Percentiles rank a stretch among this genome's conserved stretches.
Conservation (phyloP, 345 rosid species). For the Fremontodendron californicum region DNA sequence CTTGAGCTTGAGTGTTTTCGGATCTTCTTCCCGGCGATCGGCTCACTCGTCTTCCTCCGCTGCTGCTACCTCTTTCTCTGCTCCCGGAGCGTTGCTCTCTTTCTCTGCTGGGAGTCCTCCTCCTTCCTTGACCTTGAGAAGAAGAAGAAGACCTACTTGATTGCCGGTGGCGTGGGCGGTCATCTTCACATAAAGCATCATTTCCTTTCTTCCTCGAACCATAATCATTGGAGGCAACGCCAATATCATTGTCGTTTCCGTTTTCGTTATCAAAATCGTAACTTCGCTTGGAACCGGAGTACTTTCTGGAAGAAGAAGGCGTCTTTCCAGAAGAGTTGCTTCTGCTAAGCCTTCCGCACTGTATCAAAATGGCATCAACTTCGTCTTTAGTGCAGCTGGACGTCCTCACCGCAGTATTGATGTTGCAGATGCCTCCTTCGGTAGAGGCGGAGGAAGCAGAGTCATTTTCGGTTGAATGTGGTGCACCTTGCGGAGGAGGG, state of each 20-base stretch:
- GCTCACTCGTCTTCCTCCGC: slow-evolving; percentile 62
- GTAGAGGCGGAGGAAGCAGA: slow-evolving; percentile 13
- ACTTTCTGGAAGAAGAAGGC: slow-evolving; percentile 42
- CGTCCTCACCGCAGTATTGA: slow-evolving; percentile 30
- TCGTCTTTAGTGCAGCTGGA: slow-evolving; percentile 72
- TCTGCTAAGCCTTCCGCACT: slow-evolving; percentile 87
- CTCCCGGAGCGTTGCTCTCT: slow-evolving; percentile 71
- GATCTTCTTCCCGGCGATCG: slow-evolving; percentile 82
- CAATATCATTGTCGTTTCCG: slow-evolving; percentile 20
- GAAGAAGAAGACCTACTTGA: slow-evolving; percentile 37
- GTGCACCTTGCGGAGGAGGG: slow-evolving; percentile 24
- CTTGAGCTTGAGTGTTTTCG: slow-evolving; percentile 38
- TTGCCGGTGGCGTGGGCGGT: slow-evolving; percentile 52
- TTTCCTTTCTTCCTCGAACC: slow-evolving; percentile 18
- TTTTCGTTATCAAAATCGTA: slow-evolving; percentile 63
- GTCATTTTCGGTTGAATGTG: not conserved
- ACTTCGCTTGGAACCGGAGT: slow-evolving; percentile 91
- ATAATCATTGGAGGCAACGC: slow-evolving; percentile 19
- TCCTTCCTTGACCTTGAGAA: slow-evolving; percentile 64
- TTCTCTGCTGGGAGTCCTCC: slow-evolving; percentile 93
- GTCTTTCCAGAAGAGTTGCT: slow-evolving; percentile 63
- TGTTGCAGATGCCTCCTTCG: slow-evolving; percentile 29
- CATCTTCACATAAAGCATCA: slow-evolving; percentile 24
- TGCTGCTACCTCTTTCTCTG: slow-evolving; percentile 46
- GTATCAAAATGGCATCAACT: slow-evolving; percentile 88